A percentile compares a stretch with the other conserved stretches of the same genome.
phyloP scores from a whole-genome alignment of 192 early-diverging fungal genomes.

The Coemansia umbellata region DNA sequence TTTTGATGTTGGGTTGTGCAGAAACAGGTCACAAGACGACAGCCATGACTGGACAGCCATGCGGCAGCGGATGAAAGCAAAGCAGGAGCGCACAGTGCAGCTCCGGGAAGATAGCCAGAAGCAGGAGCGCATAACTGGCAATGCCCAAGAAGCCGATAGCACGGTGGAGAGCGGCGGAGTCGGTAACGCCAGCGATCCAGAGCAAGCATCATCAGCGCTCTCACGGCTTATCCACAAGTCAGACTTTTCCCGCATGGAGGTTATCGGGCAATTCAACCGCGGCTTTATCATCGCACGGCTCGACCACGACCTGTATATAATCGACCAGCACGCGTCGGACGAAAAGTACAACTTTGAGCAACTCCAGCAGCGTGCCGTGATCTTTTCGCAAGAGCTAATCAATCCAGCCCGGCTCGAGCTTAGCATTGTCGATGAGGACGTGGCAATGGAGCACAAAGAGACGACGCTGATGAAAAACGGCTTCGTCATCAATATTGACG shows the following conservation, averaged over 20 bases:
- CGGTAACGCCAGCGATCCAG: slow-evolving; percentile 8
- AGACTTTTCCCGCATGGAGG: slow-evolving; percentile 80
- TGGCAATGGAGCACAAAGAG: slow-evolving; percentile 70
- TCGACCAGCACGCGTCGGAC: slow-evolving; percentile 98
- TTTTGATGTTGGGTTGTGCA: slow-evolving; percentile 32
- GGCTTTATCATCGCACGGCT: slow-evolving; percentile 87
- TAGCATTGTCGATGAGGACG: slow-evolving; percentile 71
- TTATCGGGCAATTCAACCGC: slow-evolving; percentile 95
- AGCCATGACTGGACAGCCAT: slow-evolving; percentile 13
- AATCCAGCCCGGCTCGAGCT: slow-evolving; percentile 67
- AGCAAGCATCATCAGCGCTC: slow-evolving; percentile 15
- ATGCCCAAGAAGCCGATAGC: background rate
- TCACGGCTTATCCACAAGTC: slow-evolving; percentile 60
- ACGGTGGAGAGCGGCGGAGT: slow-evolving; percentile 22
- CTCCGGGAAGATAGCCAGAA: slow-evolving; percentile 12
- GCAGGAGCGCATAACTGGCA: background rate
- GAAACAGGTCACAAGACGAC: slow-evolving; percentile 32
- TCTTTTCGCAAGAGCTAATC: slow-evolving; percentile 66
- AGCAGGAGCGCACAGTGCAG: slow-evolving; percentile 3
- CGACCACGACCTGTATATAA: slow-evolving; percentile 74
- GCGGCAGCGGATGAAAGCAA: slow-evolving; percentile 9
- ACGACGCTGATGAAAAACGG: slow-evolving; percentile 72
- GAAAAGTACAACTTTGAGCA: slow-evolving; percentile 97
- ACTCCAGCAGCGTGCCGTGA: slow-evolving; percentile 59
- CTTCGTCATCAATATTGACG: slow-evolving; percentile 68